Conservation (phyloP, 441 rosid species). For the Erodium trifolium region DNA sequence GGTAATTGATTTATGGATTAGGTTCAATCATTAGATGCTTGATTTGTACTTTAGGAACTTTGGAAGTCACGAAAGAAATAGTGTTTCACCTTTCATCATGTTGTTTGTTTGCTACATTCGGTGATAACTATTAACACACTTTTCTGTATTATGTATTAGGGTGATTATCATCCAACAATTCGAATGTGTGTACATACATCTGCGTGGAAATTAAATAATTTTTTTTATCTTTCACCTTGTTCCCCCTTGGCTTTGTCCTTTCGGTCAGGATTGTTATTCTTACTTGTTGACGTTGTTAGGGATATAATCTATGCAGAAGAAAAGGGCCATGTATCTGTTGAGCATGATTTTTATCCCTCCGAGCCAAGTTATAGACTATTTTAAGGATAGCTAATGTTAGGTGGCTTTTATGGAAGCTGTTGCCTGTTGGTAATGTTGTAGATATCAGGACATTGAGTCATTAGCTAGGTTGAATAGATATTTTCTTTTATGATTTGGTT, state of each 20-base stretch:
- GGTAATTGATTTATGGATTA: neutral
- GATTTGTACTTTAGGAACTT: neutral
- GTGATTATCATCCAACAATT: neutral
- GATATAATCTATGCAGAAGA: neutral
- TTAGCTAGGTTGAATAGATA: neutral
- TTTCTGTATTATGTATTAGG: neutral
- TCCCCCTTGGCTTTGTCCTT: neutral
- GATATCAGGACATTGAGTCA: neutral
- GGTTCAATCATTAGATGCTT: neutral
- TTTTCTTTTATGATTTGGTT: neutral
- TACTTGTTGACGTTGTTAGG: neutral
- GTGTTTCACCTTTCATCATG: neutral
- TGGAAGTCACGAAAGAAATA: neutral
- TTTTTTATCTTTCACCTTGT: neutral
- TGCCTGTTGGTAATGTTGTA: neutral
- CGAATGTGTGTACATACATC: neutral
- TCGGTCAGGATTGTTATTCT: neutral
- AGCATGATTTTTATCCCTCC: neutral
- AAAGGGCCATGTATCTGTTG: neutral
- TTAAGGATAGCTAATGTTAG: neutral
- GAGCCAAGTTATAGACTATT: neutral
- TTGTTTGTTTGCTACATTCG: neutral
- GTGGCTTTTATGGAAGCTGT: neutral
- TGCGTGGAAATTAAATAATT: neutral
- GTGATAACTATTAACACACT: neutral